phyloP scores from a whole-genome alignment of 148 eudicot species.

The Vaccinium vitisidaea region DNA sequence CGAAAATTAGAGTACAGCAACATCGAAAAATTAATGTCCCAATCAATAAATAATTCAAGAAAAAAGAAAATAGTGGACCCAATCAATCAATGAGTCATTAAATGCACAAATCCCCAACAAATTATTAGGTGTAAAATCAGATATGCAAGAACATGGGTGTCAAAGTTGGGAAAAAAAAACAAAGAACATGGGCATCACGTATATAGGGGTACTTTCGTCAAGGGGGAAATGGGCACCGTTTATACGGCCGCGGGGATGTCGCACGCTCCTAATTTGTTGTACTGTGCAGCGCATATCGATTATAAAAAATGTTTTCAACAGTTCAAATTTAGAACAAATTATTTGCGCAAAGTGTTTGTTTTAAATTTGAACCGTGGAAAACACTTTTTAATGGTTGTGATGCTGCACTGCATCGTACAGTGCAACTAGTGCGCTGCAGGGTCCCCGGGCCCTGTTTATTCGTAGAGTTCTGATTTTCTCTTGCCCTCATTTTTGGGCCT shows the following conservation, averaged over 20 bases:
- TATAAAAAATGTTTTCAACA: too few relatives aligned
- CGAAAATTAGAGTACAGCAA: not conserved
- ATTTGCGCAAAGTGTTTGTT: too few relatives aligned
- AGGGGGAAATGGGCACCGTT: conserved; percentile 15
- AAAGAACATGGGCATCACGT: conserved; percentile 17
- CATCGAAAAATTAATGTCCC: not conserved
- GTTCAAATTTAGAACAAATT: too few relatives aligned
- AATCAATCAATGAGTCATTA: conserved; percentile 14
- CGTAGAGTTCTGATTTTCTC: not conserved
- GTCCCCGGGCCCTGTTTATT: too few relatives aligned
- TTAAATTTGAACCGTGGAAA: too few relatives aligned
- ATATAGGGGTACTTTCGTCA: conserved; percentile 25
- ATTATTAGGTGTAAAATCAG: conserved; percentile 15
- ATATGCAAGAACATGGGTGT: conserved; percentile 18
- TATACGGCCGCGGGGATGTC: not conserved
- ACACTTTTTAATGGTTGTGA: too few relatives aligned
- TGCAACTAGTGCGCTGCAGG: too few relatives aligned
- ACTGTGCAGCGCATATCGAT: too few relatives aligned
- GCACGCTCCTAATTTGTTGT: too few relatives aligned
- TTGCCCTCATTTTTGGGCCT: not conserved
- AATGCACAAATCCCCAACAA: conserved; percentile 28
- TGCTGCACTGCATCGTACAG: too few relatives aligned
- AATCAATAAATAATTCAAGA: not conserved
- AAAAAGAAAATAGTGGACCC: not conserved
- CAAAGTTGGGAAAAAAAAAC: too few relatives aligned